Base-by-base conservation (phyloP, 2,329 filamentous ascomycete species). In the Aspergillus melleus region DNA sequence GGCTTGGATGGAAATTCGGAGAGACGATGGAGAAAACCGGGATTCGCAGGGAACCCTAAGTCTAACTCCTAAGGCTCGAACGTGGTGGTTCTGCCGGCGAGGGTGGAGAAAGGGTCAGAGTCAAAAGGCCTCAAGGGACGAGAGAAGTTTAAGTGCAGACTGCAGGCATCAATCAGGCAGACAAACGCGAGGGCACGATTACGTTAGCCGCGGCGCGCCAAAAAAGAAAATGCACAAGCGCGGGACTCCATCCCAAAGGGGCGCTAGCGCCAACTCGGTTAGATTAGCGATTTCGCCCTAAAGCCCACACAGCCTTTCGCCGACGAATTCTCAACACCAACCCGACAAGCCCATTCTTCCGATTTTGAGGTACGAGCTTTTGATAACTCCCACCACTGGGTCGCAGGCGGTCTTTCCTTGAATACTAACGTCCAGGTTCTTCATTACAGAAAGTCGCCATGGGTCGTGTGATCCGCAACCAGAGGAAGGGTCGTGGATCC, bases 401-500 rank as follows among this genome's bases (percentile, higher is more conserved):
- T 67, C 68, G 64, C 66, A 64, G 60, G 66, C 67, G 65, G 65
- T 61, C 61, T 66, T 69, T 67, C 62, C 68, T 61, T 55, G 55
- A 60, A 72, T 72, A 74, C 74, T 77, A 73, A 77, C 68, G 55
- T 61, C 57, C 66, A 70, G 68, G 64, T 70, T 63, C 61, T 62
- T 61, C 60, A 24, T 47, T 70, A 67, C 70, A 79, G 75, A 76
- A 69, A 78, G 75, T 74, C 77, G 76, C 74, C 74, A 81, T 82
- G 86, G 86, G 86, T 86, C 84, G 88, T 79, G 88, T 90, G 75
- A 90, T 90, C 78, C 84, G 88, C 77, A 91, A 90, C 81, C 88
- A 91, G 85, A 87, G 87, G 80, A 88, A 88, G 83, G 86, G 88
- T 80, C 88, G 88, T 81, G 88, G 88, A 80, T 89, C 86, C 72